phyloP scores from a whole-genome alignment of 371 early-diverging fungal genomes.

The Apophysomyces ossiformis region DNA sequence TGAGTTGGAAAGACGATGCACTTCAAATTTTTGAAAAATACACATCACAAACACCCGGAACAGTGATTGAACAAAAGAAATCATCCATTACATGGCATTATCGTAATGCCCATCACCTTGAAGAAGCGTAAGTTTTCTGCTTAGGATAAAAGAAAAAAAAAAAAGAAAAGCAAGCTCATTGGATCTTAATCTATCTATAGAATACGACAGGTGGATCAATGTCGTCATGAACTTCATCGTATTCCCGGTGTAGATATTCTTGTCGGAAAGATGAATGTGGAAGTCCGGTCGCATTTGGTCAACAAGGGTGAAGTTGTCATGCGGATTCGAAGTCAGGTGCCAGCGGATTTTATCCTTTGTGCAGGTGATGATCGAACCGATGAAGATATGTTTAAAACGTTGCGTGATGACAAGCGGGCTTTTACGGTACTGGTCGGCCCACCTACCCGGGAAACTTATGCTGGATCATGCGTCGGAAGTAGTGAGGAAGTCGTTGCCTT shows the following conservation, averaged over 20 bases:
- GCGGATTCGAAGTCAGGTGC: slow-evolving; percentile 46
- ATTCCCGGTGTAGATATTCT: slow-evolving; percentile 92
- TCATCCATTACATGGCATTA: slow-evolving; percentile 93
- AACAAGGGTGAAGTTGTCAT: slow-evolving; percentile 96
- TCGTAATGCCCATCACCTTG: slow-evolving; percentile 63
- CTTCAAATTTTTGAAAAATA: slow-evolving; percentile 89
- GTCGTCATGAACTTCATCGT: slow-evolving; percentile 79
- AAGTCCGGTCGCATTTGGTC: slow-evolving; percentile 82
- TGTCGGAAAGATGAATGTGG: slow-evolving; percentile 96
- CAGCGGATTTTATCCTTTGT: slow-evolving; percentile 85
- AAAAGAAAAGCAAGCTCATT: no score
- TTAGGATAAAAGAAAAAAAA: no score
- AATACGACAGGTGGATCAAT: slow-evolving; percentile 75
- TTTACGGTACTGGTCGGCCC: slow-evolving; percentile 45
- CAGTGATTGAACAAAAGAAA: slow-evolving; percentile 87
- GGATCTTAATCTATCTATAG: slow-evolving; percentile 22
- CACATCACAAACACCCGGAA: slow-evolving; percentile 88
- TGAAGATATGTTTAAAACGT: slow-evolving; percentile 91
- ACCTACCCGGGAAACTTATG: slow-evolving; percentile 34
- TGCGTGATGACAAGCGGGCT: slow-evolving; percentile 33
- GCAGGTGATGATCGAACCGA: slow-evolving; percentile 98
- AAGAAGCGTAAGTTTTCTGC: slow-evolving; percentile 49
- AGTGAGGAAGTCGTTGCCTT: slow-evolving; percentile 42
- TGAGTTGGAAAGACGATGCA: slow-evolving; percentile 88
- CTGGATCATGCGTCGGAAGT: slow-evolving; percentile 36